phyloP scores from a whole-genome alignment of 306 rosid species.

The Cucumis cinereus region DNA sequence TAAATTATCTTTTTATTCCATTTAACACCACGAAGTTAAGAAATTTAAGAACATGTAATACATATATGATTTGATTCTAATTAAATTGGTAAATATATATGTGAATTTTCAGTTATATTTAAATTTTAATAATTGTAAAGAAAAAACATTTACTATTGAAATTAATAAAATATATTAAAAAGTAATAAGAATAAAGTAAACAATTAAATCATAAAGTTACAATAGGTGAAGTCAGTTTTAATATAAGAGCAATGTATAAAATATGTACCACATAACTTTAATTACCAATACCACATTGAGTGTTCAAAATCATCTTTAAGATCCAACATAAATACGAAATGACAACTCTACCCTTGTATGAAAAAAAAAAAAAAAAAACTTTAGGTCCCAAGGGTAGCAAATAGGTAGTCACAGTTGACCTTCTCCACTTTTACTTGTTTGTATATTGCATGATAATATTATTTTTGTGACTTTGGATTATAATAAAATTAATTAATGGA shows the following conservation, averaged over 20 bases:
- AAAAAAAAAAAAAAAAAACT: not conserved
- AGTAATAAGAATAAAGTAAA: too few species aligned
- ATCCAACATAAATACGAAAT: not conserved
- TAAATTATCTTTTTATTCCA: too few species aligned
- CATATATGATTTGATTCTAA: too few species aligned
- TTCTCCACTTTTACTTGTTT: slow-evolving; percentile 3
- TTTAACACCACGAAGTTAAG: too few species aligned
- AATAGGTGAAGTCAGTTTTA: not conserved
- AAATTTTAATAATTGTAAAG: too few species aligned
- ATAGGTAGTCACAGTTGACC: not conserved
- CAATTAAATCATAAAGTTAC: not conserved
- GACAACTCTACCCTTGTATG: not conserved
- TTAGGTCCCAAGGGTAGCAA: not conserved
- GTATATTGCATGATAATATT: not conserved
- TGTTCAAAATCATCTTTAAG: not conserved
- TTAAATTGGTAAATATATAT: too few species aligned
- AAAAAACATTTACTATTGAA: not conserved
- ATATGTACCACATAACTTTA: not conserved
- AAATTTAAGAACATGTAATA: too few species aligned
- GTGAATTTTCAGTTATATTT: too few species aligned
- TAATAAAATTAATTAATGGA: not conserved
- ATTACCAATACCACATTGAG: not conserved
- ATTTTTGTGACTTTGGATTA: not conserved
- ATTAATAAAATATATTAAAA: too few species aligned
- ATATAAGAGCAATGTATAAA: not conserved